These are phyloP conservation scores for Chlamydomonas sp. DNA, from an alignment of 139 green algal genomes.

Conservation along the genomic window DNA sequence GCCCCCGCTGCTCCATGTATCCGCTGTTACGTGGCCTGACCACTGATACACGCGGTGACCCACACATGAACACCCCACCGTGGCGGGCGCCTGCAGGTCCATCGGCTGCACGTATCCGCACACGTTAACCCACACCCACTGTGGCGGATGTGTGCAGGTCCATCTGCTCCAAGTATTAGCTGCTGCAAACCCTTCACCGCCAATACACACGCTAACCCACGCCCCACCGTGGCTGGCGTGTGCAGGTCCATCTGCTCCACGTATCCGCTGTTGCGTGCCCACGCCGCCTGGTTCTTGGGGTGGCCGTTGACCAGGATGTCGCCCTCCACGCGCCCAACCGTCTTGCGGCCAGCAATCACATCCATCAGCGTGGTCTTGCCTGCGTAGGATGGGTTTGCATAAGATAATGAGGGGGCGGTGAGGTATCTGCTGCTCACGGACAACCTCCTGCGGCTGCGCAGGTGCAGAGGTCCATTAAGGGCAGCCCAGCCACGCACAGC, in stretches of 20 bases:
- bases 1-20: too few species aligned
- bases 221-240: constrained; percentile 29
- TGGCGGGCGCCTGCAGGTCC: neutral
- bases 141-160: constrained; percentile 57
- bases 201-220: neutral
- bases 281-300: constrained; percentile 77
- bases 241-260: constrained; percentile 68
- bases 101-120: neutral
- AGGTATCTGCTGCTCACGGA: too few species aligned
- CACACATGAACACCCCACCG: neutral
- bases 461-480: too few species aligned
- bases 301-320: constrained; percentile 65
- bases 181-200: constrained; percentile 49
- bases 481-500: neutral
- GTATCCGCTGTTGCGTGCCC: constrained; percentile 58
- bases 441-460: too few species aligned
- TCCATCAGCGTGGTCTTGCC: constrained; percentile 82
- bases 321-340: constrained; percentile 66
- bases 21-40: too few species aligned
- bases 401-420: too few species aligned
- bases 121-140: neutral
- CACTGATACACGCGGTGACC: too few species aligned
- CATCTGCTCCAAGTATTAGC: constrained; percentile 58
- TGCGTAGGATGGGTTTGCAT: neutral
- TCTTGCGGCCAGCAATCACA: constrained; percentile 83